Conservation (phyloP, 2,329 filamentous ascomycete species). For the Pleoardoris graminearum region DNA sequence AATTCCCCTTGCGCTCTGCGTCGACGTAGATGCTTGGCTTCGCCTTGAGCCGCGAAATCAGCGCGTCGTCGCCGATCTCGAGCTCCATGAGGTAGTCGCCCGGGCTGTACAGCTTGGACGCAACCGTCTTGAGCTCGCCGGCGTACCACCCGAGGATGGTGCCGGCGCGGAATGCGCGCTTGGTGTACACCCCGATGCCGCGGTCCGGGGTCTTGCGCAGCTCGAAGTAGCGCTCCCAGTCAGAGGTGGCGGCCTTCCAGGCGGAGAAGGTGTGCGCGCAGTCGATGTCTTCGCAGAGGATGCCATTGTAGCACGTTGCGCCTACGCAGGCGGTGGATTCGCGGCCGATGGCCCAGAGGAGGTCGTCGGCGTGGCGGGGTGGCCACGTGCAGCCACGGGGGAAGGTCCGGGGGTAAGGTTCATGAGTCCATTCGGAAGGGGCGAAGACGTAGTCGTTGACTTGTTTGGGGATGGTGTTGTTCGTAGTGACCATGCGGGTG, state of each 20-base stretch:
- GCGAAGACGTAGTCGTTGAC: conserved; percentile 19
- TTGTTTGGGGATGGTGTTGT: conserved; percentile 3
- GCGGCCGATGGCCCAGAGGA: conserved; percentile 6
- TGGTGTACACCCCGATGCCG: conserved; percentile 19
- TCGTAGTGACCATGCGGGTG: conserved; percentile 4
- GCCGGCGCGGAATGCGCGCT: conserved; percentile 9
- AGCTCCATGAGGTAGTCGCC: conserved; percentile 23
- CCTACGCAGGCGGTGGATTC: conserved; percentile 18
- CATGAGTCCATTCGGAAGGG: conserved; percentile 6
- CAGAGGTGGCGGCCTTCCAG: conserved; percentile 8
- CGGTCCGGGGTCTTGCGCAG: conserved; percentile 16
- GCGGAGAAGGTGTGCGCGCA: conserved; percentile 19
- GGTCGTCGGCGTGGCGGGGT: conserved; percentile 8
- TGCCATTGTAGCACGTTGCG: conserved; percentile 12
- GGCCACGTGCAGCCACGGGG: conserved; percentile 15
- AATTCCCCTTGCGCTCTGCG: conserved; percentile 13
- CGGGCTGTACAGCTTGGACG: not conserved
- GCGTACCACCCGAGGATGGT: conserved; percentile 22
- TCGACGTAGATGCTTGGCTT: conserved; percentile 12
- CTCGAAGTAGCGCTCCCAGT: conserved; percentile 19
- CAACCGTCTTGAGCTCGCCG: conserved; percentile 11
- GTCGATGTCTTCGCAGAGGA: conserved; percentile 3
- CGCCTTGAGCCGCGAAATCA: not conserved
- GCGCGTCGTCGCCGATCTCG: conserved; percentile 8
- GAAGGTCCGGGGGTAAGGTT: conserved; percentile 12